Evolutionary conservation across 2,329 filamentous ascomycete species (phyloP), one percentile per base, ranked within the genome.

Genomic region (Nigrospora oryzae): DNA sequence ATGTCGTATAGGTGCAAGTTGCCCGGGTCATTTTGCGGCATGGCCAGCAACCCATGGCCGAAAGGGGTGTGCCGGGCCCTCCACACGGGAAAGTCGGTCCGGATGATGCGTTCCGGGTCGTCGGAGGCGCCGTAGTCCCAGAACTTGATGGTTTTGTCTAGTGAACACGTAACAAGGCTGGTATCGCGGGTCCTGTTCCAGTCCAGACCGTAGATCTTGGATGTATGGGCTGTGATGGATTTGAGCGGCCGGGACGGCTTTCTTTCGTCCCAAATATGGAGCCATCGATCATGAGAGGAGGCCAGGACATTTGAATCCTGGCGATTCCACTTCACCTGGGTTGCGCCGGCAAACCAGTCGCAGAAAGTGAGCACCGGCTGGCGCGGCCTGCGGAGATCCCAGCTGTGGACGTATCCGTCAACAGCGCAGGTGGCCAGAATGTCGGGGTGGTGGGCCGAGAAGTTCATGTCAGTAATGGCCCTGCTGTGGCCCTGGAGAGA

Each of bases 381-480:
- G 36, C 75, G 74, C 0, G 89, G 83, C 42, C 77, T 75, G 33
- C 90, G 79, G 38, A 96, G 69, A 65, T 96, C 90, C 89, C 91
- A 96, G 56, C 83, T 89, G 62, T 95, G 88, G 10, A 96, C 86
- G 57, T 89, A 95, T 42, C 89, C 93, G 63, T 96, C 90, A 30
- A 96, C 87, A 4, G 89, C 86, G 62, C 89, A 96, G 0, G 91
- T 95, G 11, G 89, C 87, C 14, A 96, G 77, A 37, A 90, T 73
- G 59, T 96, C 90, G 0, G 89, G 88, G 58, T 96, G 86, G 54
- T 95, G 88, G 5, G 90, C 89, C 0, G 89, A 95, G 63, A 95
- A 96, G 63, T 96, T 96, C 63, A 96, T 89, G 61, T 96, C 90
- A 8, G 90, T 96, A 54, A 96, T 96, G 50, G 90, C 89, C 52